Percentiles rank a stretch among this genome's conserved stretches.
phyloP scores from a whole-genome alignment of 805 yeast species.

The Huiozyma sinensis region DNA sequence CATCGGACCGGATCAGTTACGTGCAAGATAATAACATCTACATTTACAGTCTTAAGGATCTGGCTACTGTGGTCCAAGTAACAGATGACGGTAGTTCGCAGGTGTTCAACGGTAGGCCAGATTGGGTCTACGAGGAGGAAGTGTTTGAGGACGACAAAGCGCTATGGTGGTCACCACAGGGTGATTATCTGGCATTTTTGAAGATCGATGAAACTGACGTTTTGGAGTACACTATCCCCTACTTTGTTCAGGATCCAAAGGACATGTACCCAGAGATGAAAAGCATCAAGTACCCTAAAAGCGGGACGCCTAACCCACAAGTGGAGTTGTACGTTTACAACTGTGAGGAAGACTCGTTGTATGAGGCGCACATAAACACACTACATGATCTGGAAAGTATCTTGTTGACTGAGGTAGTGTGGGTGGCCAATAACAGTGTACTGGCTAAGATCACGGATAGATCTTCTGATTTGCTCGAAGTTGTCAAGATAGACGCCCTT shows the following conservation, averaged over 20 bases:
- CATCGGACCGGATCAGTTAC: conserved; percentile 52
- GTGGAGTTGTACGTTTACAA: conserved; percentile 45
- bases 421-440: conserved; percentile 50
- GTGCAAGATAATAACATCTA: conserved; percentile 64
- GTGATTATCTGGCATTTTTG: conserved; percentile 52
- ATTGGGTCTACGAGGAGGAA: conserved; percentile 93
- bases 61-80: conserved; percentile 33
- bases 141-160: conserved; percentile 61
- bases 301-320: conserved; percentile 67
- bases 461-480: conserved; percentile 53
- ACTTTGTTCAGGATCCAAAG: conserved; percentile 49
- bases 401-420: conserved; percentile 55
- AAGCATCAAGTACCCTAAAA: conserved; percentile 69
- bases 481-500: conserved; percentile 41
- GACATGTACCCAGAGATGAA: conserved; percentile 51
- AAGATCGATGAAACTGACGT: conserved; percentile 66
- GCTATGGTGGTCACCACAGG: conserved; percentile 81
- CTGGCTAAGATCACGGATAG: conserved; percentile 54
- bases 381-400: conserved; percentile 31
- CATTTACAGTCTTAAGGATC: conserved; percentile 32
- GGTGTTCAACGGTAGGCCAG: conserved; percentile 80
- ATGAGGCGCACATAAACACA: conserved; percentile 34
- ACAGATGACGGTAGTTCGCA: conserved; percentile 62
- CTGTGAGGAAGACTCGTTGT: conserved; percentile 15
- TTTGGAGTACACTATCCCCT: conserved; percentile 63